Evolutionary conservation across 345 rosid genomes (phyloP), one percentile per base, ranked within the genome.

Genomic region (Gossypium raimondii): DNA sequence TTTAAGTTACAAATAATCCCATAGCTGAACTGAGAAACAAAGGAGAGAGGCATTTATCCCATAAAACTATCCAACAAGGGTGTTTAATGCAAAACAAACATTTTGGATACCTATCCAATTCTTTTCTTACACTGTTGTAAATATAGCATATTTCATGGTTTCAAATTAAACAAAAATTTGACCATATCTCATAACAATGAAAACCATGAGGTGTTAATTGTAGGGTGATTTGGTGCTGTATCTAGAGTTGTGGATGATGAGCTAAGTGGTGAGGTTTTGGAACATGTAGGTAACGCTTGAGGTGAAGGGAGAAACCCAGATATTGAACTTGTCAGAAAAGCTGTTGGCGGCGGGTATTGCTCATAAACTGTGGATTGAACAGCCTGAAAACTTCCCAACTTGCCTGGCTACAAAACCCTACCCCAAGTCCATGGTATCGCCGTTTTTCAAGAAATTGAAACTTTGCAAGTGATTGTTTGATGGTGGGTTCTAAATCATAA

Each of bases 361-460:
- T 61, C 90, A 93, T 79, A 89, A 88, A 84, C 75, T 93, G 52
- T 95, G 99, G 99, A 84, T 82, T 24, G 98, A 95, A 65, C 96
- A 93, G 16, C 98, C 99, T 9, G 99, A 95, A 80, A 91, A 90
- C 78, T 74, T 90, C 2, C 94, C 99, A 12, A 93, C 99, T 11
- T 93, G 97, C 51, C 51, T 65, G 9, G 69, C 69, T 18, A 65
- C 69, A 11, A 89, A 85, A 76, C 94, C 94, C 2, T 85, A 84
- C 75, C 88, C 86, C 50, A 89, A 89, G 72, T 81, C 91, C 0
- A 11, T 60, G 4, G 85, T 88, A 24, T 78, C 94, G 2, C 38
- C 67, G 17, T 83, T 80, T 78, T 86, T 89, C 71, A 89, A 86
- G 67, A 89, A 84, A 84, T 78, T 89, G 79, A 87, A 86, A 70